These are phyloP conservation scores for Tricholoma saponaceum DNA, from an alignment of 768 basidiomycete genomes.

Conservation along the genomic window DNA sequence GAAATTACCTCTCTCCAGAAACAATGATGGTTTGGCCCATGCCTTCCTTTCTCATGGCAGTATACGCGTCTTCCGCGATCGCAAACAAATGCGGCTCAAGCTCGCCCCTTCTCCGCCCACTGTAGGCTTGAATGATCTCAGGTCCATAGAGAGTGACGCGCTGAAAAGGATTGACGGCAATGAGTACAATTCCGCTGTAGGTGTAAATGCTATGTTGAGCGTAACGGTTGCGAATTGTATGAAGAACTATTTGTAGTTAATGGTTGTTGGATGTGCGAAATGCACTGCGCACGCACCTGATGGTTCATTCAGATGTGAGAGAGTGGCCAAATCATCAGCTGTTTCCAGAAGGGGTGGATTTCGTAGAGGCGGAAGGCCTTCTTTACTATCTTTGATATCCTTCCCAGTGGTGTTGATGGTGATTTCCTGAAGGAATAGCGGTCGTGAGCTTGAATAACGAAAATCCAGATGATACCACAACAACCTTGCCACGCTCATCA, in stretches of 20 bases:
- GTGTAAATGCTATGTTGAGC: slow-evolving; percentile 97
- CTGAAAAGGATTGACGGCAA: slow-evolving; percentile 98
- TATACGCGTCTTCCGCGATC: slow-evolving; percentile 98
- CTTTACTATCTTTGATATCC: slow-evolving; percentile 76
- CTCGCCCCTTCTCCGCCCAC: slow-evolving; percentile 87
- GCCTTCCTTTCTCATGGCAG: slow-evolving; percentile 91
- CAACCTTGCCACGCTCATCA: slow-evolving; percentile 91
- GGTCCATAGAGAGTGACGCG: slow-evolving; percentile 96
- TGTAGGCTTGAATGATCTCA: slow-evolving; percentile 96
- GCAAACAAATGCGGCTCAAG: slow-evolving; percentile 98
- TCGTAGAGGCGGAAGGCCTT: slow-evolving; percentile 84
- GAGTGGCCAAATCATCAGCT: slow-evolving; percentile 95
- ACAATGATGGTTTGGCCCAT: slow-evolving; percentile 99
- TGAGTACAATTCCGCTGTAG: slow-evolving; percentile 97
- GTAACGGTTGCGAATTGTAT: slow-evolving; percentile 96
- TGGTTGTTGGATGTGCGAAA: not conserved
- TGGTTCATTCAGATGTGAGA: slow-evolving; percentile 97
- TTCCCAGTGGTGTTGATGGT: slow-evolving; percentile 73
- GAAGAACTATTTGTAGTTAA: slow-evolving; percentile 59
- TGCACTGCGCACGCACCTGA: slow-evolving; percentile 57
- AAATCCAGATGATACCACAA: slow-evolving; percentile 15
- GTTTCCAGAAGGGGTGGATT: slow-evolving; percentile 97
- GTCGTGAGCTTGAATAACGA: slow-evolving; percentile 6
- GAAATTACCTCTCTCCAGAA: slow-evolving; percentile 86
- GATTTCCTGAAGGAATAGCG: slow-evolving; percentile 54